These are phyloP conservation scores for Xylaria sp. DNA, from an alignment of 2,329 filamentous ascomycete genomes.

Conservation along the genomic window DNA sequence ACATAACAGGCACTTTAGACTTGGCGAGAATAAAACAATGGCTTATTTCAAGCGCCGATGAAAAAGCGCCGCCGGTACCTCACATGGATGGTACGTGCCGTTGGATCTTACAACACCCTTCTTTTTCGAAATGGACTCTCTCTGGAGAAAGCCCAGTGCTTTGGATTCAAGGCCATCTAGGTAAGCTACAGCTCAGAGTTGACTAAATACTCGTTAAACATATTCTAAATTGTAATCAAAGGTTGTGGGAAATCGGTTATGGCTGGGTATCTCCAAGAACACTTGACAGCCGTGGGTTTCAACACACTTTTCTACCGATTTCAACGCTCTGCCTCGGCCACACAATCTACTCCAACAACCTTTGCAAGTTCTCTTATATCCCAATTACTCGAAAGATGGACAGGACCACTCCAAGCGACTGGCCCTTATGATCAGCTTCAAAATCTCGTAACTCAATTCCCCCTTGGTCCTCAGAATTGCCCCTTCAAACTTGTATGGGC, in stretches of 20 bases:
- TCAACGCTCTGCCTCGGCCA: conserved; percentile 7
- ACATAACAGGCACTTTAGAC: background rate
- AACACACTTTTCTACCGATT: conserved; percentile 7
- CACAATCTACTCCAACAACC: conserved; percentile 14
- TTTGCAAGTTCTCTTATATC: conserved; percentile 3
- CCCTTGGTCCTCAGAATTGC: conserved; percentile 3
- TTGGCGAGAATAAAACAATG: background rate
- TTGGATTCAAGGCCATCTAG: conserved; percentile 10
- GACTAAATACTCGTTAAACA: background rate
- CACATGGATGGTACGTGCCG: conserved; percentile 3
- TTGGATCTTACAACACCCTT: conserved; percentile 7
- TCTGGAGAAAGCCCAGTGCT: background rate
- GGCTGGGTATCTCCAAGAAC: conserved; percentile 14
- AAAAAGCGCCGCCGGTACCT: background rate
- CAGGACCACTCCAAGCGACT: background rate
- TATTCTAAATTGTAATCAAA: background rate
- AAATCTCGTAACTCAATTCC: background rate
- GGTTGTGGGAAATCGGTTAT: conserved; percentile 6
- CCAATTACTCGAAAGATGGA: background rate
- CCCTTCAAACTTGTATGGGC: conserved; percentile 1
- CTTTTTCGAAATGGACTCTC: conserved; percentile 3
- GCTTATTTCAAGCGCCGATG: conserved; percentile 4
- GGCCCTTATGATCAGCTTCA: conserved; percentile 5
- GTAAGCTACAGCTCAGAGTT: background rate
- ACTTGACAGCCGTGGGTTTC: background rate